A percentile compares a stretch with the other conserved stretches of the same genome.
Conservation (phyloP, 2,329 filamentous ascomycete genomes). For the Paecilomyces variotii region DNA sequence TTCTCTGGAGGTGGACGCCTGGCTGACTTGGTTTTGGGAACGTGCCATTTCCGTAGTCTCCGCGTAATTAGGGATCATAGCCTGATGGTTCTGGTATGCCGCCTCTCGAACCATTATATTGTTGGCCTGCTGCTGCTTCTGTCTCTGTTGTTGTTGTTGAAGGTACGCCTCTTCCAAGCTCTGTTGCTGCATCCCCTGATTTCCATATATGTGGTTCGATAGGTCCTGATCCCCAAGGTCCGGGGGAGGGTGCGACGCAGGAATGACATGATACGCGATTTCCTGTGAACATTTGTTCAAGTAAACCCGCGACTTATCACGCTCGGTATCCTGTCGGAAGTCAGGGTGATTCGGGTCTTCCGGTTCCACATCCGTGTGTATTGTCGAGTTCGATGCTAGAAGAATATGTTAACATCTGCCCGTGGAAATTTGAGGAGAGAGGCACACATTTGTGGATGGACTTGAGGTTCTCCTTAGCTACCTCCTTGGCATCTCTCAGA, state of each 20-base stretch:
- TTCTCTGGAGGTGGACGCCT: conserved; percentile 32
- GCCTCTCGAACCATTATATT: conserved; percentile 44
- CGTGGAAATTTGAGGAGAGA: neutral
- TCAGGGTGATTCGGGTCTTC: conserved; percentile 39
- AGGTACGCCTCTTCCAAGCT: conserved; percentile 54
- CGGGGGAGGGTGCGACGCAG: conserved; percentile 53
- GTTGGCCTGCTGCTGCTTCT: conserved; percentile 35
- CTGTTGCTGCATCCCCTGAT: conserved; percentile 45
- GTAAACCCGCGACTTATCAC: conserved; percentile 56
- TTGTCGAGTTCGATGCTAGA: conserved; percentile 38
- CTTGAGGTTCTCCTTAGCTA: conserved; percentile 38
- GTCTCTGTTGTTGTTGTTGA: conserved; percentile 48
- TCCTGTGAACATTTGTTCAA: conserved; percentile 60
- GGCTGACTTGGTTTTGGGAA: conserved; percentile 36
- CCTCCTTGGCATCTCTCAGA: conserved; percentile 36
- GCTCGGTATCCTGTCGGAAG: conserved; percentile 49
- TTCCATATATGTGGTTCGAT: conserved; percentile 37
- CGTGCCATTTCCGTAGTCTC: conserved; percentile 32
- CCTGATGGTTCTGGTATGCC: conserved; percentile 52
- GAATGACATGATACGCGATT: conserved; percentile 59
- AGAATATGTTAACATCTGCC: neutral
- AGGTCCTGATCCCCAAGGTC: conserved; percentile 40
- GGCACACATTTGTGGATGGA: conserved; percentile 28
- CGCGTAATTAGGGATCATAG: conserved; percentile 43
- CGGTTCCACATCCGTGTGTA: conserved; percentile 36